phyloP scores from a whole-genome alignment of 257 asterid species.

The Solanum infundibuliforme region DNA sequence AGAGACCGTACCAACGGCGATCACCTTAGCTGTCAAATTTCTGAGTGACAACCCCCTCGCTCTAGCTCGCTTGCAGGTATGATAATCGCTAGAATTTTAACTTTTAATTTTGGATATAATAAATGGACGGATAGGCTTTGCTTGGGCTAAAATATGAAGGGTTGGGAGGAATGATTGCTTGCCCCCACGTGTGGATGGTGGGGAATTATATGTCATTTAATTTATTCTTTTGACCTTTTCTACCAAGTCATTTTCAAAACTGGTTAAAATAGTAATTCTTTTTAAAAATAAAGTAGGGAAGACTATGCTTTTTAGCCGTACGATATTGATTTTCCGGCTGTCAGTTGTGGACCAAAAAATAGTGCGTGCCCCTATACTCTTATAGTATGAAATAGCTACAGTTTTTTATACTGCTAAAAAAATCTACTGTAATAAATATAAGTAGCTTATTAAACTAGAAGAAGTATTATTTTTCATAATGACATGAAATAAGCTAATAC shows the following conservation, averaged over 20 bases:
- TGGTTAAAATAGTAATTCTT: neutral
- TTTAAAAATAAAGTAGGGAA: neutral
- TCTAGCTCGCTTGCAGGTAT: conserved; percentile 53
- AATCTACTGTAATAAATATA: too few relatives aligned
- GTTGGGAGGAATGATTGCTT: conserved; percentile 21
- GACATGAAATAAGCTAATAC: neutral
- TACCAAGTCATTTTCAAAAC: conserved; percentile 19
- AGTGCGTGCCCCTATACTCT: neutral
- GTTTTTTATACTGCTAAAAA: neutral
- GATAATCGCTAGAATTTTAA: neutral
- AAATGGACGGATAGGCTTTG: conserved; percentile 19
- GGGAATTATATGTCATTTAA: conserved; percentile 22
- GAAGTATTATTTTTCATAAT: neutral
- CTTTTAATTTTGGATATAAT: neutral
- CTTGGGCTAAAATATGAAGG: conserved; percentile 7
- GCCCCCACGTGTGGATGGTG: conserved; percentile 19
- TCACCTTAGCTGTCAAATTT: conserved; percentile 77
- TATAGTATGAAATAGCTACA: neutral
- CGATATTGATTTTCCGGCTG: conserved; percentile 14
- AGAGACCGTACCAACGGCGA: conserved; percentile 80
- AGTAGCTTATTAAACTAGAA: neutral
- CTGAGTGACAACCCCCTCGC: conserved; percentile 59
- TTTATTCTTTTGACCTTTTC: conserved; percentile 16
- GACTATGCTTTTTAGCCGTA: conserved; percentile 3
- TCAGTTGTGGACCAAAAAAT: conserved; percentile 2